phyloP scores from a whole-genome alignment of 495 filamentous ascomycete species.

The Lasiosphaeria miniovina region DNA sequence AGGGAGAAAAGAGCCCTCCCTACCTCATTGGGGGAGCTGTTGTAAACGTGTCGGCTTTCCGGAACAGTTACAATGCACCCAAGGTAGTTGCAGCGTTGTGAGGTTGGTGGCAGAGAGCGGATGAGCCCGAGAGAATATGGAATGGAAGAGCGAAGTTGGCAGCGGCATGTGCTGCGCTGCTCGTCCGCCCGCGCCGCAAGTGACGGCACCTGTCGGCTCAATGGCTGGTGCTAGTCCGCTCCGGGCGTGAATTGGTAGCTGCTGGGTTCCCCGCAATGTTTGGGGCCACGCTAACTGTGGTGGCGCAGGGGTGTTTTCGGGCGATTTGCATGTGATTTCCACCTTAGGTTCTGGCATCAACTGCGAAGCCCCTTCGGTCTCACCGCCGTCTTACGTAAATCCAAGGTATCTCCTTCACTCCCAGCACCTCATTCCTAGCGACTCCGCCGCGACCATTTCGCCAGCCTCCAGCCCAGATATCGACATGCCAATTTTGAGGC shows the following conservation, averaged over 20 bases:
- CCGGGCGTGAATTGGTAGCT: constrained; percentile 2
- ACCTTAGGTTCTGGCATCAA: neutral
- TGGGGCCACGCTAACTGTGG: neutral
- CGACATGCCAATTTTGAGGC: too few species aligned
- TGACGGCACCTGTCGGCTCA: constrained; percentile 29
- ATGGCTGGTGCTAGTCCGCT: constrained; percentile 7
- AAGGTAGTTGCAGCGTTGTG: too few species aligned
- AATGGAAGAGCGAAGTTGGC: neutral
- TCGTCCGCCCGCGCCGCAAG: constrained; percentile 4
- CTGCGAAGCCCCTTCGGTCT: too few species aligned
- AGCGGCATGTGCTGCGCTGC: neutral
- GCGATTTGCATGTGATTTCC: constrained; percentile 11
- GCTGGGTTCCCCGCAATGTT: constrained; percentile 15
- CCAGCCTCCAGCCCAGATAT: too few species aligned
- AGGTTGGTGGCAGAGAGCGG: too few species aligned
- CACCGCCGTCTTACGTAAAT: too few species aligned
- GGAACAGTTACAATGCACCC: neutral
- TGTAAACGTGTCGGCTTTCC: neutral
- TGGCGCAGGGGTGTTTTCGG: constrained; percentile 11
- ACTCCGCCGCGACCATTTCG: too few species aligned
- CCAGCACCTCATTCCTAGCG: too few species aligned
- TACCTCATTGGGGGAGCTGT: constrained; percentile 12
- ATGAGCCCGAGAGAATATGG: neutral
- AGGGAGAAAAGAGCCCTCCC: constrained; percentile 4
- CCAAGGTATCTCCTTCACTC: too few species aligned